Percentiles rank a stretch among this genome's conserved stretches.
These are phyloP conservation scores for Macroventuria anomochaeta DNA, from an alignment of 2,329 filamentous ascomycete genomes.

Conservation along the genomic window DNA sequence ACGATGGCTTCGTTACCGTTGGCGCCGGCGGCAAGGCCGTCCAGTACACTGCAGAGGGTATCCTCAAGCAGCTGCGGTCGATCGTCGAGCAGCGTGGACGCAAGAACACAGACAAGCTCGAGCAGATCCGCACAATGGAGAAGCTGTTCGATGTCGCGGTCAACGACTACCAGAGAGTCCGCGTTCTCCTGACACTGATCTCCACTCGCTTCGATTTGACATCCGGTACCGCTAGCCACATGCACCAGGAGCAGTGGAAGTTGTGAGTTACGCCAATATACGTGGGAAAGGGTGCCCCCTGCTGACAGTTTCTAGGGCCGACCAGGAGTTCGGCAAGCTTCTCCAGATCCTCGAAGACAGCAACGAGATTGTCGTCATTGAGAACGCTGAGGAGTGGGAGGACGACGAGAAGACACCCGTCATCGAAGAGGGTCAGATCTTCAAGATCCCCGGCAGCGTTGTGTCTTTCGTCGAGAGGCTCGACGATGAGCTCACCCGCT, in stretches of 20 bases:
- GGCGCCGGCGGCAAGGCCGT: slow-evolving; percentile 87
- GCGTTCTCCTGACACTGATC: slow-evolving; percentile 87
- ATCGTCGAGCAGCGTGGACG: slow-evolving; percentile 97
- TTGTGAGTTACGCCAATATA: slow-evolving; percentile 52
- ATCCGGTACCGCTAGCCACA: slow-evolving; percentile 77
- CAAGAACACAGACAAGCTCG: slow-evolving; percentile 95
- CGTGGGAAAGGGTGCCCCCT: not conserved
- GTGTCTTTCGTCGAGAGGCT: slow-evolving; percentile 94
- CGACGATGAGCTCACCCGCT: slow-evolving; percentile 95
- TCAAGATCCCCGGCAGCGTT: slow-evolving; percentile 91
- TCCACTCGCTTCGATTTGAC: slow-evolving; percentile 94
- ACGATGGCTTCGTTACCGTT: slow-evolving; percentile 88
- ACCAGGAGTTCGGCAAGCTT: slow-evolving; percentile 81
- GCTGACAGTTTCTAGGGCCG: slow-evolving; percentile 59
- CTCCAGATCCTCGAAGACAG: slow-evolving; percentile 80
- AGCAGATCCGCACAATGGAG: slow-evolving; percentile 98
- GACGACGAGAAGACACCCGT: slow-evolving; percentile 93
- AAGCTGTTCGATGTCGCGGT: slow-evolving; percentile 87
- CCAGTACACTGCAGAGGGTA: slow-evolving; percentile 94
- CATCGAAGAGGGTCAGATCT: slow-evolving; percentile 75
- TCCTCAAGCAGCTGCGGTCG: slow-evolving; percentile 91
- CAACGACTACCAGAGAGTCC: slow-evolving; percentile 92
- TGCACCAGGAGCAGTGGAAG: slow-evolving; percentile 98
- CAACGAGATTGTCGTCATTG: slow-evolving; percentile 82
- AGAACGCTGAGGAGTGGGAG: slow-evolving; percentile 97